phyloP scores from a whole-genome alignment of 345 rosid species.

The Anacardium occidentale region DNA sequence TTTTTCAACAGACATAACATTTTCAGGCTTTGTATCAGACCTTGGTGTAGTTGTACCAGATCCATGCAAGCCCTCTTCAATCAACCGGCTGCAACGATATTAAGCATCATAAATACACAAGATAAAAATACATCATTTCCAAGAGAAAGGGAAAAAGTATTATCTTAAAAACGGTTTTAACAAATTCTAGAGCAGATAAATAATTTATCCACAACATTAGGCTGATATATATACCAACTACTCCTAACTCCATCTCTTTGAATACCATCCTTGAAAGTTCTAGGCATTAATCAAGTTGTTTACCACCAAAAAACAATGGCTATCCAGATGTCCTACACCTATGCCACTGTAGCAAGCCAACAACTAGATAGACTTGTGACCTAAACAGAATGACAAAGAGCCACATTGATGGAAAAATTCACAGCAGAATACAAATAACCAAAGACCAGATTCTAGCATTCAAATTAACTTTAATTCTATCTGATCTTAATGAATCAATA shows the following conservation, averaged over 20 bases:
- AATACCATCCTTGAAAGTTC: not conserved
- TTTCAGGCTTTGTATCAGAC: constrained; percentile 31
- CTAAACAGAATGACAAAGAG: not conserved
- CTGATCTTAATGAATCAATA: not conserved
- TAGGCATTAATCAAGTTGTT: constrained; percentile 5
- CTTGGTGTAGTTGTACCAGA: constrained; percentile 25
- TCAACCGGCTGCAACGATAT: constrained; percentile 36
- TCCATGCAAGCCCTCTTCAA: constrained; percentile 24
- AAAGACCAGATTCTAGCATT: not conserved
- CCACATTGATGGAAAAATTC: not conserved
- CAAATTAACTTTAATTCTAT: not conserved
- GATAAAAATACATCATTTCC: constrained; percentile 1
- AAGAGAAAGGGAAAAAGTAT: not conserved
- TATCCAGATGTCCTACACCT: not conserved
- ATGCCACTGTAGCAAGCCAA: not conserved
- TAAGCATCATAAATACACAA: constrained; percentile 4
- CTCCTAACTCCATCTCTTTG: not conserved
- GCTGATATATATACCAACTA: not conserved
- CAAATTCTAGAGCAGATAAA: not conserved
- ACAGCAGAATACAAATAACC: constrained; percentile 2
- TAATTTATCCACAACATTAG: not conserved
- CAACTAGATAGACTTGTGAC: not conserved
- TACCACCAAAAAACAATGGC: not conserved
- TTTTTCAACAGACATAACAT: constrained; percentile 30
- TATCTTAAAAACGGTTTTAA: not conserved